A percentile compares a stretch with the other conserved stretches of the same genome.
phyloP scores from a whole-genome alignment of 106 monocot genomes.

The Xerophyta viscosa region DNA sequence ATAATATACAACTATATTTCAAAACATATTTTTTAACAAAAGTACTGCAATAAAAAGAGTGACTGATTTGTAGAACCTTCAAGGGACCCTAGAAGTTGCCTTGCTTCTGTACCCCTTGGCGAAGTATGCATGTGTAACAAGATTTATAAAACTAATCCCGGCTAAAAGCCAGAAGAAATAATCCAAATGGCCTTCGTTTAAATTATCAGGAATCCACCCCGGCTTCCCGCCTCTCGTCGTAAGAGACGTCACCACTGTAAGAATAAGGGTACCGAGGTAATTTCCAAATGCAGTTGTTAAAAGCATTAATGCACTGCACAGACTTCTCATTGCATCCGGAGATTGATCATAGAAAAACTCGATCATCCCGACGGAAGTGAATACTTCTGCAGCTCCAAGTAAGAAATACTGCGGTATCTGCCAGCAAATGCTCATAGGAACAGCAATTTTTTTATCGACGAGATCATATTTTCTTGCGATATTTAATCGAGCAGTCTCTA shows the following conservation, averaged over 20 bases:
- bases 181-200: conserved; percentile 16
- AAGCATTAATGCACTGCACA: conserved; percentile 10
- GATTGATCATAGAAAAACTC: conserved; percentile 22
- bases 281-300: conserved; percentile 15
- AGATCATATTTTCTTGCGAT: conserved; percentile 10
- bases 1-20: too few species aligned
- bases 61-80: too few species aligned
- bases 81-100: too few species aligned
- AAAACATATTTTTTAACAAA: too few species aligned
- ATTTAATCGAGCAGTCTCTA: conserved; percentile 13
- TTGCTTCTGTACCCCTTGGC: conserved; percentile 13
- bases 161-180: conserved; percentile 18
- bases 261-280: conserved; percentile 11
- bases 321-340: conserved; percentile 18
- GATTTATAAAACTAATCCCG: conserved; percentile 10
- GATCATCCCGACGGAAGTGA: conserved; percentile 13
- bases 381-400: conserved; percentile 16
- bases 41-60: too few species aligned
- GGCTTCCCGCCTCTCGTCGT: conserved; percentile 13
- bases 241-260: conserved; percentile 7
- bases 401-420: conserved; percentile 20
- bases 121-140: conserved; percentile 6
- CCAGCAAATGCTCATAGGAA: conserved; percentile 15
- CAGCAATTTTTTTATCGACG: conserved; percentile 9
- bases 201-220: conserved; percentile 21